Percentiles rank a stretch among this genome's conserved stretches.
phyloP scores from a whole-genome alignment of 345 rosid species.

The Ceriops decandra region DNA sequence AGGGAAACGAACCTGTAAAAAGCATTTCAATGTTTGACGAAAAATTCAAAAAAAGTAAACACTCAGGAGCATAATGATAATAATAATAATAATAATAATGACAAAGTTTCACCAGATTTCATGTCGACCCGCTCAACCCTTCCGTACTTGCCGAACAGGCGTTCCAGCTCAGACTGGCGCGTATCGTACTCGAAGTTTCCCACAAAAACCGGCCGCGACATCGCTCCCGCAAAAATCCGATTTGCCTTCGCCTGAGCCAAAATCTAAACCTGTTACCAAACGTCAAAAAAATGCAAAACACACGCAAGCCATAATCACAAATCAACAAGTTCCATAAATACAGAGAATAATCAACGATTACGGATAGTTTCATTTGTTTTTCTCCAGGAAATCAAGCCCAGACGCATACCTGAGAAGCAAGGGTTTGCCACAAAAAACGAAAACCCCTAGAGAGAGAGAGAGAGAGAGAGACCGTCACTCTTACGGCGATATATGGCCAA shows the following conservation, averaged over 20 bases:
- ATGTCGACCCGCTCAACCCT: slow-evolving; percentile 80
- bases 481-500: too few relatives aligned
- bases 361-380: background rate
- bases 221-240: background rate
- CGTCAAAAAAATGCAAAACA: background rate
- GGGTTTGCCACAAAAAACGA: background rate
- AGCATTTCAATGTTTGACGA: too few relatives aligned
- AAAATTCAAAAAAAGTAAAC: background rate
- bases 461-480: too few relatives aligned
- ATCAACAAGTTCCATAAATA: too few relatives aligned
- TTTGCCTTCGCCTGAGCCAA: background rate
- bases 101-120: slow-evolving; percentile 68
- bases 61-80: background rate
- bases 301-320: background rate
- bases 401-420: background rate
- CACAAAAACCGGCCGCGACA: slow-evolving; percentile 63
- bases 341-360: background rate
- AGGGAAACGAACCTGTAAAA: too few relatives aligned
- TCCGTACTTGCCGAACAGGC: slow-evolving; percentile 69
- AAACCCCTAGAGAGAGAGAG: slow-evolving; percentile 5
- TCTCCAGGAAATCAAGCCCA: too few relatives aligned
- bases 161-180: slow-evolving; percentile 75
- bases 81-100: background rate
- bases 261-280: slow-evolving; percentile 1
- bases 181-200: slow-evolving; percentile 83